Evolutionary conservation across 202 grass and related monocot species (phyloP).

Genomic region (Eragrostis tef): DNA sequence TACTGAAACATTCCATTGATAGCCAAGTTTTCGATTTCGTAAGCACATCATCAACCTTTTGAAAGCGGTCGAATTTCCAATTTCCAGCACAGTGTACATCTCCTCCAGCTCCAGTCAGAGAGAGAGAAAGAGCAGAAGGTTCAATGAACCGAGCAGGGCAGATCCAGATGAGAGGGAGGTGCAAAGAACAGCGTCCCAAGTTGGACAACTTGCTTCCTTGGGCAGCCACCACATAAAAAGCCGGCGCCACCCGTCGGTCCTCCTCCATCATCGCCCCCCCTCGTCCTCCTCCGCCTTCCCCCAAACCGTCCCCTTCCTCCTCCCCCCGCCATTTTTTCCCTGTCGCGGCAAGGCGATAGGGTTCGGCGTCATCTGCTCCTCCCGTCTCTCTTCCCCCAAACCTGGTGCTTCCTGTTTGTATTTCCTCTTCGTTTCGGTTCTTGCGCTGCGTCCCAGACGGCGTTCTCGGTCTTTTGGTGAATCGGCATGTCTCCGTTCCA

Average conservation of each 20-base stretch:
- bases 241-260: conserved; percentile 10
- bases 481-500: conserved; percentile 55
- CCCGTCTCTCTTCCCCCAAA: conserved; percentile 24
- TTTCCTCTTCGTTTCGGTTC: background rate
- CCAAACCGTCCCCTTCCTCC: background rate
- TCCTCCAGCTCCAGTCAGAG: background rate
- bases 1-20: background rate
- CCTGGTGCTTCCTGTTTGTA: background rate
- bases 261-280: conserved; percentile 16
- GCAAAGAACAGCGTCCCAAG: conserved; percentile 29
- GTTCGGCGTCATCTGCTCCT: conserved; percentile 34
- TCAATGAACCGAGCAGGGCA: conserved; percentile 51
- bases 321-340: conserved; percentile 50
- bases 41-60: background rate
- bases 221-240: conserved; percentile 51
- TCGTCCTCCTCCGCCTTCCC: background rate
- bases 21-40: background rate
- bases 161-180: conserved; percentile 34
- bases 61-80: background rate
- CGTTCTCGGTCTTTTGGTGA: conserved; percentile 24
- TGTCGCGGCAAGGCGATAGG: conserved; percentile 44
- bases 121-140: conserved; percentile 7
- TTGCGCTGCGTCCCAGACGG: conserved; percentile 30
- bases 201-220: conserved; percentile 37
- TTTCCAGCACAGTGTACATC: conserved; percentile 26